Evolutionary conservation across 176 grass and related monocot genomes (phyloP).

Genomic region (Elaeis guineensis): DNA sequence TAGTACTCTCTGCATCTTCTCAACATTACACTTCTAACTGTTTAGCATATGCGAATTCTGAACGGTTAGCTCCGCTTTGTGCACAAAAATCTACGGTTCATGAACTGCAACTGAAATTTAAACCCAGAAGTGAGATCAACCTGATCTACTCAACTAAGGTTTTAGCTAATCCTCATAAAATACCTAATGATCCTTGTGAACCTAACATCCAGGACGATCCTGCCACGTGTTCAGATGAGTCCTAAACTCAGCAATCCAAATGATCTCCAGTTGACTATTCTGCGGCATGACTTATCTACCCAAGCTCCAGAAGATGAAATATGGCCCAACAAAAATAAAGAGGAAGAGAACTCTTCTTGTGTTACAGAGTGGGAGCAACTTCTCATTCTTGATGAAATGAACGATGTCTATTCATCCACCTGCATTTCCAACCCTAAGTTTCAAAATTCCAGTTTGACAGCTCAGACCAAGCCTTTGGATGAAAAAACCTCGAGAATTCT

Average conservation of each 20-base stretch:
- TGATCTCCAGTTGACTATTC: constrained; percentile 26
- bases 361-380: constrained; percentile 71
- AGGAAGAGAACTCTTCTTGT: constrained; percentile 29
- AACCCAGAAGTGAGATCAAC: too few relatives aligned
- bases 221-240: constrained; percentile 1
- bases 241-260: constrained; percentile 2
- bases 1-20: background rate
- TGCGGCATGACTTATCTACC: constrained; percentile 19
- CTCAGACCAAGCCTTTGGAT: constrained; percentile 46
- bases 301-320: constrained; percentile 25
- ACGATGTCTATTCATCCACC: constrained; percentile 16
- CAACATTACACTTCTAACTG: too few relatives aligned
- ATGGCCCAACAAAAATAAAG: constrained; percentile 21
- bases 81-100: too few relatives aligned
- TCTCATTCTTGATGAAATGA: constrained; percentile 52
- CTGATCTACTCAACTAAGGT: too few relatives aligned
- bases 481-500: constrained; percentile 80
- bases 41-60: too few relatives aligned
- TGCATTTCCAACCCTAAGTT: constrained; percentile 25
- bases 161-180: too few relatives aligned
- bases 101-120: too few relatives aligned
- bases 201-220: too few relatives aligned
- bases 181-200: too few relatives aligned
- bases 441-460: constrained; percentile 14
- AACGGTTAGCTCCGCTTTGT: too few relatives aligned